Conservation (phyloP, 768 basidiomycete species). For the Panaeolus papilionaceus region DNA sequence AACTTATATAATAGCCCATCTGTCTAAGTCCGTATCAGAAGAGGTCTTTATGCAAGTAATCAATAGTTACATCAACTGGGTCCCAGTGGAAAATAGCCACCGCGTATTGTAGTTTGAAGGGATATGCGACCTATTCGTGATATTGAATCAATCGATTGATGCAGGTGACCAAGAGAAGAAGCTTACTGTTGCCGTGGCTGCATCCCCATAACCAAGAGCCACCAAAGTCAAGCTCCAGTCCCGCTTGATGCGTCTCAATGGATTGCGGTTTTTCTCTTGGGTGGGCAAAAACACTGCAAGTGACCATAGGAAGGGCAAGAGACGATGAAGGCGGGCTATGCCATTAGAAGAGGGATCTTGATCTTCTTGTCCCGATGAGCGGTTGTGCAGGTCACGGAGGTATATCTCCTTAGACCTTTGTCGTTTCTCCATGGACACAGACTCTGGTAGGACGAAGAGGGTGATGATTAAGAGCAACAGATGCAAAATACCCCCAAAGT, state of each 20-base stretch:
- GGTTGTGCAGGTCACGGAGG: constrained; percentile 35
- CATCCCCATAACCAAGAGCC: constrained; percentile 57
- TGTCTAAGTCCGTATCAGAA: constrained; percentile 63
- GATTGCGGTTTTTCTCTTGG: constrained; percentile 39
- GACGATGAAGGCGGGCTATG: constrained; percentile 46
- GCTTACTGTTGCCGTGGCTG: constrained; percentile 51
- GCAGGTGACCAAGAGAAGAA: constrained; percentile 45
- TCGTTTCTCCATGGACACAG: constrained; percentile 62
- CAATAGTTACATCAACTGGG: constrained; percentile 74
- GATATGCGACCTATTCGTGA: constrained; percentile 53
- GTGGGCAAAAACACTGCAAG: constrained; percentile 68
- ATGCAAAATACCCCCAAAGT: constrained; percentile 59
- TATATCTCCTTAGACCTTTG: constrained; percentile 42
- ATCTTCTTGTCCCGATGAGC: constrained; percentile 26
- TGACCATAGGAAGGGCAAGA: constrained; percentile 73
- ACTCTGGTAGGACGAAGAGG: constrained; percentile 78
- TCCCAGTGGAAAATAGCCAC: constrained; percentile 42
- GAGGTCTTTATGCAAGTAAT: constrained; percentile 59
- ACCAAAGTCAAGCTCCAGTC: constrained; percentile 75
- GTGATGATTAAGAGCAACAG: constrained; percentile 52
- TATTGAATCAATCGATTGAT: constrained; percentile 52
- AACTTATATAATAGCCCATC: constrained; percentile 69
- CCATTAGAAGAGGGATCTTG: constrained; percentile 35
- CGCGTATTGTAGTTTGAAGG: constrained; percentile 71
- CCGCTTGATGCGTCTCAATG: constrained; percentile 42